These are phyloP conservation scores for Nasturtium officinale DNA, from an alignment of 345 rosid species.

Conservation along the genomic window DNA sequence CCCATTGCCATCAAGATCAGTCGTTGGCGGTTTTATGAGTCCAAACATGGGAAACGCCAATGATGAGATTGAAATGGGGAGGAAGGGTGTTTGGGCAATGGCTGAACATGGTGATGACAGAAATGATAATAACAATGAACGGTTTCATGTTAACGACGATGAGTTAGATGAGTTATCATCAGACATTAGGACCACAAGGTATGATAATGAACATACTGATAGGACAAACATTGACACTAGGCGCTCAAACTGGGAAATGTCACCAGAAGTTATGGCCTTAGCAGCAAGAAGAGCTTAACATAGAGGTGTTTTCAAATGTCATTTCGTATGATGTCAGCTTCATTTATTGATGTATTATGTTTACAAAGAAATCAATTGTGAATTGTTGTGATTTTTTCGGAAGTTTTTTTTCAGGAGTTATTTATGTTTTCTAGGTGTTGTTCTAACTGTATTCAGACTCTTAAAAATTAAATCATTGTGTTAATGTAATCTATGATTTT, in stretches of 20 bases:
- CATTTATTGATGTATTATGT: conserved; percentile 18
- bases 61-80: conserved; percentile 87
- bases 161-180: conserved; percentile 75
- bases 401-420: background rate
- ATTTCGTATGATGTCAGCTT: background rate
- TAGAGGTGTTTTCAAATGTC: conserved; percentile 1
- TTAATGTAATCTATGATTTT: conserved; percentile 7
- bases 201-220: conserved; percentile 49
- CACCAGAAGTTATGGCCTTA: conserved; percentile 84
- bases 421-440: conserved; percentile 1
- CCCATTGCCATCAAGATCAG: conserved; percentile 59
- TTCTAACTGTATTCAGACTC: conserved; percentile 14
- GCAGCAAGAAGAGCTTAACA: conserved; percentile 58
- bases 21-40: conserved; percentile 82
- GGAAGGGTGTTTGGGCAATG: conserved; percentile 89
- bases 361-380: conserved; percentile 18
- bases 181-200: conserved; percentile 53
- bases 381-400: conserved; percentile 15
- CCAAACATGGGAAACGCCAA: conserved; percentile 84
- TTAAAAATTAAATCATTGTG: conserved; percentile 23
- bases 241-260: conserved; percentile 64
- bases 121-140: conserved; percentile 46
- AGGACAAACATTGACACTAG: conserved; percentile 65
- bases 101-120: conserved; percentile 57
- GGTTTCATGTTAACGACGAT: conserved; percentile 70